A percentile compares a stretch with the other conserved stretches of the same genome.
Conservation (phyloP, 257 asterid genomes). For the Petunia secreta region DNA sequence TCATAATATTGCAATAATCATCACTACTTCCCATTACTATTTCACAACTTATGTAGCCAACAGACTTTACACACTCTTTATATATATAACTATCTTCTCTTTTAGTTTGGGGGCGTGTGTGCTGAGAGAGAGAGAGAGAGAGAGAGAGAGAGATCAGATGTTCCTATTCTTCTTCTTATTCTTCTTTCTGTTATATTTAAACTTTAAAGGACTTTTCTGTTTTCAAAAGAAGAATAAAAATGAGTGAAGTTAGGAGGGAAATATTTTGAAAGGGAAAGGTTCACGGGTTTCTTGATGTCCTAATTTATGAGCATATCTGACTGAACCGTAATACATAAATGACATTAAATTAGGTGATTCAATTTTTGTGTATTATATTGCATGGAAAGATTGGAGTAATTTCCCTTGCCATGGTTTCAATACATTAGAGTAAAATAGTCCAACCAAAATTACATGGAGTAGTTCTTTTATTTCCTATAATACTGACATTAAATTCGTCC, state of each 20-base stretch:
- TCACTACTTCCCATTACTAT: slow-evolving; percentile 17
- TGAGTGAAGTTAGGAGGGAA: slow-evolving; percentile 3
- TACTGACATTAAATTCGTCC: too few relatives aligned
- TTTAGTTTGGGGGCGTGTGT: too few relatives aligned
- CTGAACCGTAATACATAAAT: background rate
- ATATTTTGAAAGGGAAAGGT: slow-evolving; percentile 9
- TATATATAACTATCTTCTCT: background rate
- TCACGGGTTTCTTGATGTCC: slow-evolving; percentile 7
- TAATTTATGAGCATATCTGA: slow-evolving; percentile 17
- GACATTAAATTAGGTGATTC: background rate
- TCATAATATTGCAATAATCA: slow-evolving; percentile 35
- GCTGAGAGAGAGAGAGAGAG: too few relatives aligned
- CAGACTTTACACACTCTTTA: background rate
- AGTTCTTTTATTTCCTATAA: too few relatives aligned
- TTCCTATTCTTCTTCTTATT: background rate
- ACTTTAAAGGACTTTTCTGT: background rate
- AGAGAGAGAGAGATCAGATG: background rate
- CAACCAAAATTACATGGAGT: too few relatives aligned
- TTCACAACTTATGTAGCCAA: background rate
- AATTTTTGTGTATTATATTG: background rate
- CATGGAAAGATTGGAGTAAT: too few relatives aligned
- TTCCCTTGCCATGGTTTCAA: too few relatives aligned
- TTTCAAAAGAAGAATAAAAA: background rate
- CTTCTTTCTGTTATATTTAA: too few relatives aligned
- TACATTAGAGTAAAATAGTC: too few relatives aligned